phyloP scores from a whole-genome alignment of 2,329 filamentous ascomycete species.

The Canariomyces notabilis region DNA sequence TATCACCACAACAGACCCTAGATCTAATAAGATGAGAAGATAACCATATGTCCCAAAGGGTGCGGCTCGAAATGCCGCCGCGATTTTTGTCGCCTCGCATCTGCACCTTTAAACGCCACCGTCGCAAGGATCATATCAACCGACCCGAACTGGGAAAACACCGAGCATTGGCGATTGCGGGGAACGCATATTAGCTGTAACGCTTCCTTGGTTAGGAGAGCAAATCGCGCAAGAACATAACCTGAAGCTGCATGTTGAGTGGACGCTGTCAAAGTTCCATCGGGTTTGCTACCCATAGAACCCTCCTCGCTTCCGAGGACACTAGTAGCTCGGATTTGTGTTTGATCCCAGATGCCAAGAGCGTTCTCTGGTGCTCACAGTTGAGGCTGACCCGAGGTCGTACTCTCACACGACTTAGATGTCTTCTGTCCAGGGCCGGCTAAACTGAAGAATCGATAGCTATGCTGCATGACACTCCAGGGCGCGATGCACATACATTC shows the following conservation, averaged over 20 bases:
- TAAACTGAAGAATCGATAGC: slow-evolving; percentile 14
- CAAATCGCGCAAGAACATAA: neutral
- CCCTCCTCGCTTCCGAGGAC: neutral
- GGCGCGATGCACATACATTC: too few relatives aligned
- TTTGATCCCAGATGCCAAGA: neutral
- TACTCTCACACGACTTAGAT: slow-evolving; percentile 1
- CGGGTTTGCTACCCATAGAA: neutral
- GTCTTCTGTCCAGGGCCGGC: slow-evolving; percentile 2
- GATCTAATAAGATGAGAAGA: too few relatives aligned
- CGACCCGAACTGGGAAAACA: neutral
- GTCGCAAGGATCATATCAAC: too few relatives aligned
- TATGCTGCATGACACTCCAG: slow-evolving; percentile 9
- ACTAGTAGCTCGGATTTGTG: too few relatives aligned
- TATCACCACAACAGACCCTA: too few relatives aligned
- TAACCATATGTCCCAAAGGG: too few relatives aligned
- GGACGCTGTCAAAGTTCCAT: neutral
- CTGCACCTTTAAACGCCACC: too few relatives aligned
- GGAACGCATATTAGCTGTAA: neutral
- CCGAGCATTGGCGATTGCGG: neutral
- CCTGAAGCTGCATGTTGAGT: neutral
- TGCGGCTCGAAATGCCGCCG: too few relatives aligned
- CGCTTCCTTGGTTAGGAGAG: neutral
- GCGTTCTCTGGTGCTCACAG: neutral
- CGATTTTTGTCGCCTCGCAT: too few relatives aligned
- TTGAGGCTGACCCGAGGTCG: slow-evolving; percentile 10